Percentiles rank a stretch among this genome's conserved stretches.
phyloP scores from a whole-genome alignment of 2,329 filamentous ascomycete genomes.

The Neonectria punicea region DNA sequence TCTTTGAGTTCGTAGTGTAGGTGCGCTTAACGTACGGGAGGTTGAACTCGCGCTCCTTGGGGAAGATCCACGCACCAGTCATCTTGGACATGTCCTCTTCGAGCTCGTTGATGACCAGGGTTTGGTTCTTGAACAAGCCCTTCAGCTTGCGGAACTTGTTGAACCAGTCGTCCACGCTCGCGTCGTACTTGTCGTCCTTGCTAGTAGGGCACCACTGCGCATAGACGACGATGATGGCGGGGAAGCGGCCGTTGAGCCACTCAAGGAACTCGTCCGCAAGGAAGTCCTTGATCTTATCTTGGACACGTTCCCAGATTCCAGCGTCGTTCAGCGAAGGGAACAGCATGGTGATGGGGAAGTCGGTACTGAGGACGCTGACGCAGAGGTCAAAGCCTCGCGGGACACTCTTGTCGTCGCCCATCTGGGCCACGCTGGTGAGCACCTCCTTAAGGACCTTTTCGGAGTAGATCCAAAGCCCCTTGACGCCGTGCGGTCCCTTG shows the following conservation, averaged over 20 bases:
- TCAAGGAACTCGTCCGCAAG: conserved; percentile 52
- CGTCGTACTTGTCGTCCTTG: conserved; percentile 49
- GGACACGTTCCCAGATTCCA: conserved; percentile 28
- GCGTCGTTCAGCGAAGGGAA: conserved; percentile 49
- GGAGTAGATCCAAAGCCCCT: conserved; percentile 54
- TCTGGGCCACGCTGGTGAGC: conserved; percentile 53
- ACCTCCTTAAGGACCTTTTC: conserved; percentile 51
- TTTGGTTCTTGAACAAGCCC: conserved; percentile 36
- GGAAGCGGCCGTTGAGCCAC: conserved; percentile 50
- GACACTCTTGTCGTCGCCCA: conserved; percentile 55
- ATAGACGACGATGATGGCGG: conserved; percentile 56
- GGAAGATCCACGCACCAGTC: conserved; percentile 59
- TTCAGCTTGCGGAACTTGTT: conserved; percentile 52
- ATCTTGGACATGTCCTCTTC: conserved; percentile 57
- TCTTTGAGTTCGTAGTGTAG: conserved; percentile 55
- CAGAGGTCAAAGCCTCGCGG: conserved; percentile 60
- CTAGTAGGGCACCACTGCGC: conserved; percentile 59
- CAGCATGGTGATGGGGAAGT: conserved; percentile 49
- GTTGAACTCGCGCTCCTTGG: conserved; percentile 57
- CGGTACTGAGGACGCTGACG: conserved; percentile 57
- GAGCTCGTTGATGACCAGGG: conserved; percentile 43
- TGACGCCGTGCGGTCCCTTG: conserved; percentile 45
- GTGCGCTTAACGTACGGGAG: conserved; percentile 61
- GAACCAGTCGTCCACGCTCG: conserved; percentile 50
- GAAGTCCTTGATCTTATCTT: conserved; percentile 49